A percentile compares a stretch with the other conserved stretches of the same genome.
phyloP scores from a whole-genome alignment of 805 yeast species.

The Metschnikowia baotianmanensis region DNA sequence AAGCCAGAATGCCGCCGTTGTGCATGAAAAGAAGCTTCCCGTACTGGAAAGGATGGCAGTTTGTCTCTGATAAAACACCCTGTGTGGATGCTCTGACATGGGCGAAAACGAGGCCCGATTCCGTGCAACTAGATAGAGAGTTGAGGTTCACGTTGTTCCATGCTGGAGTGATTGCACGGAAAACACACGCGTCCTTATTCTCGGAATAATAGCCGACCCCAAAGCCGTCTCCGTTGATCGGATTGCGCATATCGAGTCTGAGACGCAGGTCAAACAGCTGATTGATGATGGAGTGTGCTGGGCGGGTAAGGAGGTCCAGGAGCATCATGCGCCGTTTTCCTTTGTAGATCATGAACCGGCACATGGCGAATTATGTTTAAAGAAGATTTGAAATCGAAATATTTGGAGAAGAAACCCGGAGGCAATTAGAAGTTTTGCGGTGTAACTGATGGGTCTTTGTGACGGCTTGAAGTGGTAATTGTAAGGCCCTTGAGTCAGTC shows the following conservation, averaged over 20 bases:
- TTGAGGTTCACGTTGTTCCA: slow-evolving; percentile 95
- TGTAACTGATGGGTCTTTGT: too few species aligned
- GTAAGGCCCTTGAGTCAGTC: too few species aligned
- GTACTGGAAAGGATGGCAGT: slow-evolving; percentile 93
- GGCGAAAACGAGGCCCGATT: slow-evolving; percentile 81
- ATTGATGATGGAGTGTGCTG: slow-evolving; percentile 95
- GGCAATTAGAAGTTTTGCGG: too few species aligned
- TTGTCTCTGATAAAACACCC: slow-evolving; percentile 90
- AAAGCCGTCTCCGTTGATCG: slow-evolving; percentile 97
- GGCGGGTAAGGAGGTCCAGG: slow-evolving; percentile 84
- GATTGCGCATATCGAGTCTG: slow-evolving; percentile 82
- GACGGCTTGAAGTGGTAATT: too few species aligned
- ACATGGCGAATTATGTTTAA: slow-evolving; percentile 49
- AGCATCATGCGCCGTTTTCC: slow-evolving; percentile 86
- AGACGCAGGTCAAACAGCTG: slow-evolving; percentile 91
- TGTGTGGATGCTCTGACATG: slow-evolving; percentile 96
- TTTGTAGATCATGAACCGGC: slow-evolving; percentile 88
- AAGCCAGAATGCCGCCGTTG: slow-evolving; percentile 85
- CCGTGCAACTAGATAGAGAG: slow-evolving; percentile 82
- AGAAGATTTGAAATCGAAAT: too few species aligned
- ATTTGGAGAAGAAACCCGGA: too few species aligned
- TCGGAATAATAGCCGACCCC: slow-evolving; percentile 86
- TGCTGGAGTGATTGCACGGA: slow-evolving; percentile 95
- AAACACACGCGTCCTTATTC: slow-evolving; percentile 78
- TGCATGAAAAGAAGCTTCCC: slow-evolving; percentile 95